Percentiles rank a stretch among this genome's conserved stretches.
Evolutionary conservation across 495 filamentous ascomycete genomes (phyloP).

Genomic region (Gamarada debralockiae): DNA sequence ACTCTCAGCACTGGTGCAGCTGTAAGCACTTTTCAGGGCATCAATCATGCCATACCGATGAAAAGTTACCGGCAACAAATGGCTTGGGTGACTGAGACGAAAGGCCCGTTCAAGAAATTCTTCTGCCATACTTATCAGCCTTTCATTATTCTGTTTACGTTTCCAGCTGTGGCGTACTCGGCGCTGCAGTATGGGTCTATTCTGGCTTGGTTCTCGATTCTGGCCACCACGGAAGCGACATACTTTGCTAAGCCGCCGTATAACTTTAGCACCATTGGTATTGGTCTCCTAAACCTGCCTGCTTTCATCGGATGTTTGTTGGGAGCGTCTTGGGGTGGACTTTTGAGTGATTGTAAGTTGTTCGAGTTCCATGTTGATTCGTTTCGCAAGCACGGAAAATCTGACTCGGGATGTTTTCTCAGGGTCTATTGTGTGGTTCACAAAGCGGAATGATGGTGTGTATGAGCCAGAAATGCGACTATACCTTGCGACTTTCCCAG

Average conservation of each 20-base stretch:
- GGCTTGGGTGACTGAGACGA: constrained; percentile 12
- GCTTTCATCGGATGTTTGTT: constrained; percentile 34
- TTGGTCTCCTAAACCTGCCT: constrained; percentile 36
- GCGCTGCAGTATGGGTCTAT: constrained; percentile 32
- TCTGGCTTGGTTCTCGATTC: constrained; percentile 30
- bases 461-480: constrained; percentile 70
- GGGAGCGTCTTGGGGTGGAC: constrained; percentile 31
- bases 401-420: too few relatives aligned
- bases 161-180: constrained; percentile 36
- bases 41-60: neutral
- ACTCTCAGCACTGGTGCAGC: too few relatives aligned
- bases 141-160: constrained; percentile 26
- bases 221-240: constrained; percentile 28
- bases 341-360: constrained; percentile 38
- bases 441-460: constrained; percentile 57
- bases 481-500: constrained; percentile 34
- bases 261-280: constrained; percentile 30
- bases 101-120: constrained; percentile 19
- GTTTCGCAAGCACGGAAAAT: too few relatives aligned
- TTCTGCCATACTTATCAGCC: constrained; percentile 33
- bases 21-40: neutral
- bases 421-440: constrained; percentile 46
- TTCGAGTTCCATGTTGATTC: too few relatives aligned
- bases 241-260: constrained; percentile 33
- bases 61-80: constrained; percentile 4